Percentiles rank a stretch among this genome's conserved stretches.
Evolutionary conservation across 2,329 filamentous ascomycete species (phyloP).

Genomic region (Colletotrichum tropicale): DNA sequence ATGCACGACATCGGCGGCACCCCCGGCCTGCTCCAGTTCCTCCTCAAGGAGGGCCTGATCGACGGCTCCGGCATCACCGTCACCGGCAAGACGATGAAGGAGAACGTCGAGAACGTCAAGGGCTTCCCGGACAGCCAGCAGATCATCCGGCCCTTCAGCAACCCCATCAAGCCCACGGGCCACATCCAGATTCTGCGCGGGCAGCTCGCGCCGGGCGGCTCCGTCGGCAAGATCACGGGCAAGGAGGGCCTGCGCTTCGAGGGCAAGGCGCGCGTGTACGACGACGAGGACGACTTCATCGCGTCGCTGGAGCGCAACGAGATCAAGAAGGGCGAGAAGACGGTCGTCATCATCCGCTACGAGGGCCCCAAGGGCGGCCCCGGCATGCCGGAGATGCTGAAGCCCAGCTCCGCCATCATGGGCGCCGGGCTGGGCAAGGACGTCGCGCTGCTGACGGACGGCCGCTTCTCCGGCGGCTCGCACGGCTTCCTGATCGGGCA

Average conservation of each 20-base stretch:
- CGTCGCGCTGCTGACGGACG: constrained; percentile 76
- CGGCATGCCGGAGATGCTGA: constrained; percentile 94
- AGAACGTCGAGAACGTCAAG: constrained; percentile 81
- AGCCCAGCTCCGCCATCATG: constrained; percentile 93
- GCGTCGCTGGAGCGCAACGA: constrained; percentile 75
- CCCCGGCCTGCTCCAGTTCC: constrained; percentile 84
- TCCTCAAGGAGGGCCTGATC: constrained; percentile 82
- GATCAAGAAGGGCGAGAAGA: constrained; percentile 85
- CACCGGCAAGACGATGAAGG: constrained; percentile 85
- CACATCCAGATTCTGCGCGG: constrained; percentile 90
- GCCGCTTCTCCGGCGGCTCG: constrained; percentile 79
- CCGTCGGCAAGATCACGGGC: constrained; percentile 92
- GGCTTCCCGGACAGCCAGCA: constrained; percentile 77
- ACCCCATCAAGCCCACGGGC: constrained; percentile 86
- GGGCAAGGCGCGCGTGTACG: constrained; percentile 81
- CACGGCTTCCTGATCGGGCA: constrained; percentile 90
- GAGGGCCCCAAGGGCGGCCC: constrained; percentile 93
- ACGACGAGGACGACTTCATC: constrained; percentile 84
- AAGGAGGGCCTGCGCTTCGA: constrained; percentile 88
- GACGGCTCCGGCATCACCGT: constrained; percentile 83
- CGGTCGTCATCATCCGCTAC: constrained; percentile 90
- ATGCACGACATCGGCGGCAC: constrained; percentile 87
- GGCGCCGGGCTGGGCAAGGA: constrained; percentile 82
- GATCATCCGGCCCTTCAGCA: constrained; percentile 79
- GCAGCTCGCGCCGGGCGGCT: constrained; percentile 83